These are phyloP conservation scores for Quercus robur DNA, from an alignment of 306 rosid species.

Conservation along the genomic window DNA sequence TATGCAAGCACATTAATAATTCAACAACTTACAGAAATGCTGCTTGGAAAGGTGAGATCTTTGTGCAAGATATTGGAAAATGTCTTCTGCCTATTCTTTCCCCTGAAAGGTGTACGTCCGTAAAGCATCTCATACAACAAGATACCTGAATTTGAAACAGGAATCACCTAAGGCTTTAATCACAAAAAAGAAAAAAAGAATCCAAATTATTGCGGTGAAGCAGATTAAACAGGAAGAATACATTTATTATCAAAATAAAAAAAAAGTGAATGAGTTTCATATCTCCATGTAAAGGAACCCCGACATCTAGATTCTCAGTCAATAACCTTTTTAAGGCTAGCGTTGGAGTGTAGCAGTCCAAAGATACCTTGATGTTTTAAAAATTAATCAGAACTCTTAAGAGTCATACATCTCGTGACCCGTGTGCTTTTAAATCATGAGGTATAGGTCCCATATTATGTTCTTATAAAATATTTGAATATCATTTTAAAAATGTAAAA, in stretches of 20 bases:
- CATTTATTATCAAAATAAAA: background rate
- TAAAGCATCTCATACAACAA: conserved; percentile 94
- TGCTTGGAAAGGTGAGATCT: conserved; percentile 93
- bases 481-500: background rate
- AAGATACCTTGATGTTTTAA: background rate
- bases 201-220: background rate
- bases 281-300: background rate
- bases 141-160: conserved; percentile 56
- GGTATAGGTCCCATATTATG: background rate
- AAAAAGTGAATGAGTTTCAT: background rate
- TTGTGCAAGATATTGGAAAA: conserved; percentile 84
- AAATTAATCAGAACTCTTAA: background rate
- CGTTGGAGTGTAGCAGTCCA: background rate
- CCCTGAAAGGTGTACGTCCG: conserved; percentile 94
- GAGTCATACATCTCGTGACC: background rate
- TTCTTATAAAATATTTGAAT: background rate
- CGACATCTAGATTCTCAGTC: background rate
- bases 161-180: background rate
- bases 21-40: conserved; percentile 59
- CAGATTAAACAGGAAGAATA: background rate
- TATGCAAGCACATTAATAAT: background rate
- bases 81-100: conserved; percentile 86
- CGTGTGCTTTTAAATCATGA: background rate
- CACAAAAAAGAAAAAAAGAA: background rate
- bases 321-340: background rate